A percentile compares a stretch with the other conserved stretches of the same genome.
phyloP scores from a whole-genome alignment of 441 rosid genomes.

The Adansonia grandidieri region DNA sequence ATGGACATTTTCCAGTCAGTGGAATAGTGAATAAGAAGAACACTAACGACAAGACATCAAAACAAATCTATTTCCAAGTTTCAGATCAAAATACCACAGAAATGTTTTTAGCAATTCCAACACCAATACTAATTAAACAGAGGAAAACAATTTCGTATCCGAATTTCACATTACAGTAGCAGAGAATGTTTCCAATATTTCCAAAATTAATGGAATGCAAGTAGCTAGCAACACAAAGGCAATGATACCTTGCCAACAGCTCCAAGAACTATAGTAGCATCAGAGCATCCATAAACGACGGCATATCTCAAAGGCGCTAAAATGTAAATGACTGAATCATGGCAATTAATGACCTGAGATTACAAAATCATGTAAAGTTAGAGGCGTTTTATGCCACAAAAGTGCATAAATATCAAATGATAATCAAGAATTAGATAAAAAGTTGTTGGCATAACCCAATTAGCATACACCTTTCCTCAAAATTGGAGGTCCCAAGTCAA shows the following conservation, averaged over 20 bases:
- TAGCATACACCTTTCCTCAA: background rate
- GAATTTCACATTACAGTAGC: background rate
- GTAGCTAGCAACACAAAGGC: background rate
- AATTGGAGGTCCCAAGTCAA: background rate
- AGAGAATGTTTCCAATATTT: background rate
- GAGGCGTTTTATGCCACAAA: slow-evolving; percentile 12
- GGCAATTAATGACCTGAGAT: slow-evolving; percentile 92
- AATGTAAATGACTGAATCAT: slow-evolving; percentile 92
- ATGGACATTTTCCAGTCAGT: background rate
- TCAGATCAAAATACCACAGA: slow-evolving; percentile 9
- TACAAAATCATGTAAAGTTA: slow-evolving; percentile 3
- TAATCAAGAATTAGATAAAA: slow-evolving; percentile 1
- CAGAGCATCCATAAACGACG: slow-evolving; percentile 95
- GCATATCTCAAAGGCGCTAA: slow-evolving; percentile 94
- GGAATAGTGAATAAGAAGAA: background rate
- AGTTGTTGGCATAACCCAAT: background rate
- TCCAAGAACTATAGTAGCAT: slow-evolving; percentile 93
- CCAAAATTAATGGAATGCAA: slow-evolving; percentile 15
- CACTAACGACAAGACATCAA: background rate
- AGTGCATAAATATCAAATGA: background rate
- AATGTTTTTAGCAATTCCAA: slow-evolving; percentile 6
- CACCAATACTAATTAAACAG: background rate
- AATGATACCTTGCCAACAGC: slow-evolving; percentile 95
- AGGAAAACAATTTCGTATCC: background rate
- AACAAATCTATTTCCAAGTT: slow-evolving; percentile 10